Base-by-base conservation (phyloP, 1,284 basidiomycete species). In the Peniophora sp. region DNA sequence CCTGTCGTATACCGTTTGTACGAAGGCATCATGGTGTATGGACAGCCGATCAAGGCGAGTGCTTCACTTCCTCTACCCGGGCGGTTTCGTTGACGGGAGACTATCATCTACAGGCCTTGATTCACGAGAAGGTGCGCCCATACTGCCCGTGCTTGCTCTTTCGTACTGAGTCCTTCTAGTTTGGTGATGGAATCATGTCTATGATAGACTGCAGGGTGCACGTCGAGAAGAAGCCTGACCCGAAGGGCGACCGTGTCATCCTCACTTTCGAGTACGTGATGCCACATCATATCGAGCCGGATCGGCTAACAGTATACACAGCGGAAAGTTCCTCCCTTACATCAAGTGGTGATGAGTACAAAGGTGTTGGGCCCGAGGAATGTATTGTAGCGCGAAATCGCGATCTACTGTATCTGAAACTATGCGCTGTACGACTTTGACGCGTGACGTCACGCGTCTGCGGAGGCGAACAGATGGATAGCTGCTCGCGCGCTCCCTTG, bases 101-200 rank as follows among this genome's bases (percentile, higher is more conserved):
- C 50, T 36, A 10, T 50, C n/a, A 15, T 15, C 5, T 20, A 22
- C 49, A 87, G 79, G 83, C 88, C n/a, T 64, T 92, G 57, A 87
- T 93, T 47, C 85, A 91, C 57, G 90, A 93, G 68, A 92, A 93
- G 78, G 84, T 85, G 44, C 32, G 12, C 27, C 12, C 27, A 64
- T 50, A 27, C 34, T 47, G 9, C 5, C 15, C 14, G 24, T 42
- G 14, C 35, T 45, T 20, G 11, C 41, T 18, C 17, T 15, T 22
- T 39, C 34, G 36, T 43, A 49, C 55, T 35, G n/a, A 47, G 36
- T 24, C 35, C 1, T 24, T 32, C 43, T 48, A 89, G 86, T 93
- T 92, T 57, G 91, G 91, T 3, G 92, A 93, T 62, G 89, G 91
- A 3, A 93, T 93, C 59, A 92, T 92, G 88, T 88, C 85, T 17